Evolutionary conservation across 1,284 basidiomycete genomes (phyloP).

Genomic region (Naganishia sp.): DNA sequence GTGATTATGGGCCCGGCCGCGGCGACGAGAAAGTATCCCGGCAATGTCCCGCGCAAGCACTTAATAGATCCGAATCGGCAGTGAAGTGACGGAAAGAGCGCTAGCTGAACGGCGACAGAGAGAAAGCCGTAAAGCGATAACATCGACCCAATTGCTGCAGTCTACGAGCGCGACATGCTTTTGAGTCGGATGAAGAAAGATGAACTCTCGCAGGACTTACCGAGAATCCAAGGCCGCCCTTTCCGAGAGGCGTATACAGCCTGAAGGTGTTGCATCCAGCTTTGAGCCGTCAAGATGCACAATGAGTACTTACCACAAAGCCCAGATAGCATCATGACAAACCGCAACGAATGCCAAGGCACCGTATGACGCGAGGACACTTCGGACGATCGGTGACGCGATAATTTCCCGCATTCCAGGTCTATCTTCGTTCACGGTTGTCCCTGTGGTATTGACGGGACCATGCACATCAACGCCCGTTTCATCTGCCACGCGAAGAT

Average conservation of each 20-base stretch:
- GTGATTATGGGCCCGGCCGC: conserved; percentile 12
- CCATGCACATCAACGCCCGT: background rate
- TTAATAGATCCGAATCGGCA: conserved; percentile 18
- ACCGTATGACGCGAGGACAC: conserved; percentile 10
- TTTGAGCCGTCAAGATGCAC: background rate
- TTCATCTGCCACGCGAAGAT: conserved; percentile 20
- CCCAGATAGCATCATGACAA: conserved; percentile 23
- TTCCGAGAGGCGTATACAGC: conserved; percentile 26
- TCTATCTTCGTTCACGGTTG: background rate
- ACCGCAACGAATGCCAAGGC: conserved; percentile 24
- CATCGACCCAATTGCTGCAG: conserved; percentile 17
- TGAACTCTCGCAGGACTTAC: background rate
- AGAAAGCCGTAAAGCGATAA: conserved; percentile 25
- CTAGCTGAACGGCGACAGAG: conserved; percentile 15
- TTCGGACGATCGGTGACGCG: conserved; percentile 2
- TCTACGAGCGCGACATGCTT: background rate
- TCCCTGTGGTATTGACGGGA: background rate
- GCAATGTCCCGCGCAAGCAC: conserved; percentile 10
- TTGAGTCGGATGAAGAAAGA: background rate
- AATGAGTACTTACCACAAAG: conserved; percentile 15
- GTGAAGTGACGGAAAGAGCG: conserved; percentile 15
- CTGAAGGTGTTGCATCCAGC: background rate
- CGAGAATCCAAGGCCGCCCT: conserved; percentile 28
- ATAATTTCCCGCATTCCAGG: conserved; percentile 17
- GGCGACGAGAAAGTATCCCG: conserved; percentile 21